Conservation (phyloP, 352 stramenopile genomes). For the Pythium utonaiense region DNA sequence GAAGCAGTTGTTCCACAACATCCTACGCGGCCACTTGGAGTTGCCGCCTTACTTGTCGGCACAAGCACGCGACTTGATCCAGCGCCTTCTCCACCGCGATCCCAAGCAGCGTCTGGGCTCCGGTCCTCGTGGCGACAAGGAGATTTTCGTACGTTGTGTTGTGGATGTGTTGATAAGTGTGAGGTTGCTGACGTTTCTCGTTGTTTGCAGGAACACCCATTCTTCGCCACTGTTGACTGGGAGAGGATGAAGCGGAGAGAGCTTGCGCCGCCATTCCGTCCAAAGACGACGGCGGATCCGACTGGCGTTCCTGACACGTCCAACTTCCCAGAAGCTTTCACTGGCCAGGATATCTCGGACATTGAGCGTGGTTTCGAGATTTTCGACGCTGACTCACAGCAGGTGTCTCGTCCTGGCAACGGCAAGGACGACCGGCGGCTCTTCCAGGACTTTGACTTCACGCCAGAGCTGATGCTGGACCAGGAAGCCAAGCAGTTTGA, state of each 20-base stretch:
- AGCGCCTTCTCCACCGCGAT: slow-evolving; percentile 74
- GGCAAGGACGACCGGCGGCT: slow-evolving; percentile 61
- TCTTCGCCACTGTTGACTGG: slow-evolving; percentile 86
- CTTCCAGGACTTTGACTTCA: slow-evolving; percentile 88
- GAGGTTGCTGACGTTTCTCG: neutral
- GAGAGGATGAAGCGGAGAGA: slow-evolving; percentile 78
- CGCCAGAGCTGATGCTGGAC: slow-evolving; percentile 74
- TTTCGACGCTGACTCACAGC: slow-evolving; percentile 46
- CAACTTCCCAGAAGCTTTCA: slow-evolving; percentile 86
- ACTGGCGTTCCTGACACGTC: slow-evolving; percentile 74
- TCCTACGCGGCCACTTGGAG: slow-evolving; percentile 74
- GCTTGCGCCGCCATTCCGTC: slow-evolving; percentile 77
- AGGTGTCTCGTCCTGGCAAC: slow-evolving; percentile 51
- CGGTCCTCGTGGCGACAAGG: slow-evolving; percentile 64
- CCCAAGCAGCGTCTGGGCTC: slow-evolving; percentile 78
- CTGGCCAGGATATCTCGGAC: slow-evolving; percentile 84
- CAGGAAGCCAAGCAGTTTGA: slow-evolving; percentile 84
- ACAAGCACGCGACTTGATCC: slow-evolving; percentile 74
- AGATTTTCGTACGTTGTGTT: slow-evolving; percentile 67
- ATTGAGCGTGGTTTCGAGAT: slow-evolving; percentile 75
- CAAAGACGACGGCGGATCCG: slow-evolving; percentile 74
- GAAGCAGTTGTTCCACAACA: slow-evolving; percentile 90
- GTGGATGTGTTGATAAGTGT: neutral
- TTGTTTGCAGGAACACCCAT: slow-evolving; percentile 49
- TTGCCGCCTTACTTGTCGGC: slow-evolving; percentile 77